phyloP scores from a whole-genome alignment of 1,284 basidiomycete species.

The Apiotrichum laibachii region DNA sequence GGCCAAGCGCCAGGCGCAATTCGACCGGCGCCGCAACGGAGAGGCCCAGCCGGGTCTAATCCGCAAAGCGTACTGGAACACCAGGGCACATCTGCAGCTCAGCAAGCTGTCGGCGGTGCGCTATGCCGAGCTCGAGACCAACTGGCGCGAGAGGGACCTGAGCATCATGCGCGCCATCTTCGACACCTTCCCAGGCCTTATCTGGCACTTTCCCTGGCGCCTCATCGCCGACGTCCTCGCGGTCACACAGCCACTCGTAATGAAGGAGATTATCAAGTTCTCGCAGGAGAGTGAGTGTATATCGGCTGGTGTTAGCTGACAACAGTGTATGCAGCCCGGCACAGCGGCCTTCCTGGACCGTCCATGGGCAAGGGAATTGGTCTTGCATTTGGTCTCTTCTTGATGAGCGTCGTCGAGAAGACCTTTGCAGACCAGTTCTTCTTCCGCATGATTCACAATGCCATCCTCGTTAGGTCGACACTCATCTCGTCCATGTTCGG shows the following conservation, averaged over 20 bases:
- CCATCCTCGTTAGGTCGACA: slow-evolving; percentile 66
- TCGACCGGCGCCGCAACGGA: too few species aligned
- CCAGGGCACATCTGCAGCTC: too few species aligned
- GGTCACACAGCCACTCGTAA: slow-evolving; percentile 64
- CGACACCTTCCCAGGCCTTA: slow-evolving; percentile 68
- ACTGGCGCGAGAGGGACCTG: slow-evolving; percentile 52
- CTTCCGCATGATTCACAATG: slow-evolving; percentile 69
- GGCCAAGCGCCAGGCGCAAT: too few species aligned
- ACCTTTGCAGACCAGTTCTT: slow-evolving; percentile 70
- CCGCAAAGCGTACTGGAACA: too few species aligned
- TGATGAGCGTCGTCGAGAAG: slow-evolving; percentile 60
- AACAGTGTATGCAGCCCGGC: neutral
- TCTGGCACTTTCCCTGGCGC: slow-evolving; percentile 60
- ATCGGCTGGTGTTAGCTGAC: slow-evolving; percentile 58
- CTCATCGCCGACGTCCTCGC: slow-evolving; percentile 54
- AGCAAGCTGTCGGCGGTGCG: slow-evolving; percentile 6
- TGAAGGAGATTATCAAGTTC: slow-evolving; percentile 69
- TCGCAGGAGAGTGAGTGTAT: slow-evolving; percentile 55
- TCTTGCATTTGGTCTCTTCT: slow-evolving; percentile 54
- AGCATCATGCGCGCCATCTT: slow-evolving; percentile 68
- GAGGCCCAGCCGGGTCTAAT: too few species aligned
- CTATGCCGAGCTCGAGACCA: slow-evolving; percentile 26
- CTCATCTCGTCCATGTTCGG: slow-evolving; percentile 73
- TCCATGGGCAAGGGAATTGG: slow-evolving; percentile 63
- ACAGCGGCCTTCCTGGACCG: slow-evolving; percentile 32